These are phyloP conservation scores for Canavalia ensiformis DNA, from an alignment of 306 rosid genomes.

Conservation along the genomic window DNA sequence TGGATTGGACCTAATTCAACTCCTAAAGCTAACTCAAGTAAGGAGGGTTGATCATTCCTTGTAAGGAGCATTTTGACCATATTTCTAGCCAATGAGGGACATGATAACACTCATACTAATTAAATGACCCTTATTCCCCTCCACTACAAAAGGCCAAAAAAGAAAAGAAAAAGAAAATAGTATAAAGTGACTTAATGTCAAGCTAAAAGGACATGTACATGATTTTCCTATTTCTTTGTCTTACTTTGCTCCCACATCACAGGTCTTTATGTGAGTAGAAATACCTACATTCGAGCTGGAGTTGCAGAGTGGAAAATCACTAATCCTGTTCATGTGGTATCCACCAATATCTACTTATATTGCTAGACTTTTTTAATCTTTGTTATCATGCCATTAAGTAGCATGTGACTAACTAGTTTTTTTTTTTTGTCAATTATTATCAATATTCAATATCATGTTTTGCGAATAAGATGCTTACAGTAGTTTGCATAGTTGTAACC, in stretches of 20 bases:
- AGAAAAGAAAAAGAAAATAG: neutral
- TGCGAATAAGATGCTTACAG: conserved; percentile 41
- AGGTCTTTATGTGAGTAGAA: conserved; percentile 97
- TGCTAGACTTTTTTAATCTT: neutral
- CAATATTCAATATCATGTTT: conserved; percentile 10
- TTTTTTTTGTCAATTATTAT: conserved; percentile 4
- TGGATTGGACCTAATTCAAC: neutral
- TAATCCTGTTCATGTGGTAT: conserved; percentile 95
- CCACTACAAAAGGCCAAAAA: neutral
- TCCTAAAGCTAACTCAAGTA: neutral
- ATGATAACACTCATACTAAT: conserved; percentile 9
- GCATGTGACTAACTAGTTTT: conserved; percentile 32
- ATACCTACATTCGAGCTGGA: conserved; percentile 92
- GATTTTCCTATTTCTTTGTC: conserved; percentile 36
- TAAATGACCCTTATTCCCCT: conserved; percentile 8
- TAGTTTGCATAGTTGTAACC: conserved; percentile 11
- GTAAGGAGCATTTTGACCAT: neutral
- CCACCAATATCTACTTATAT: conserved; percentile 35
- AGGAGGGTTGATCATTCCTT: neutral
- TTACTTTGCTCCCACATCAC: conserved; percentile 46
- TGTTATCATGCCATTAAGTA: conserved; percentile 13
- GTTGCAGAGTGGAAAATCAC: conserved; percentile 91
- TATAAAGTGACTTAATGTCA: conserved; percentile 17
- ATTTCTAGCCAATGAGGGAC: neutral
- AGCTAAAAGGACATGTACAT: neutral